These are phyloP conservation scores for Xeromyces bisporus DNA, from an alignment of 495 filamentous ascomycete genomes.

Conservation along the genomic window DNA sequence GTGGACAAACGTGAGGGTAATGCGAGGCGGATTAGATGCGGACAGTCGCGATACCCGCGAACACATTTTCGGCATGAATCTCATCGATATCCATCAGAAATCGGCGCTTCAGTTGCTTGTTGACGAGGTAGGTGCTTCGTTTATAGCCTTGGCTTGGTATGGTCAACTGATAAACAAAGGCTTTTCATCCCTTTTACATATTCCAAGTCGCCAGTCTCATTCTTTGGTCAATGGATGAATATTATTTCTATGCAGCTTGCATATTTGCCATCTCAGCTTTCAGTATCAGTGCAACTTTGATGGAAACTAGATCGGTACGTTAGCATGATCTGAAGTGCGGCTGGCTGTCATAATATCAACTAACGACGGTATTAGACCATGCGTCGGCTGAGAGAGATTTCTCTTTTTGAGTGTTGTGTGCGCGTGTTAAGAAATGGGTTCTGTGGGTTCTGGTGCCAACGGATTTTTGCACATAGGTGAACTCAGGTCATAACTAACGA, in stretches of 20 bases:
- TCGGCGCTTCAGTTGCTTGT: constrained; percentile 63
- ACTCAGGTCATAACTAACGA: no score
- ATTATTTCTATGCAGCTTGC: constrained; percentile 93
- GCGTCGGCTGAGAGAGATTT: constrained; percentile 79
- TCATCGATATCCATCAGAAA: constrained; percentile 85
- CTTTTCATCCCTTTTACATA: constrained; percentile 94
- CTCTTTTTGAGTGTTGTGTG: constrained; percentile 85
- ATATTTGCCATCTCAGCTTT: constrained; percentile 90
- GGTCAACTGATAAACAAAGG: constrained; percentile 29
- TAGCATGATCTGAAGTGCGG: not conserved
- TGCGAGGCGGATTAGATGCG: constrained; percentile 72
- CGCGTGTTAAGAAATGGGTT: constrained; percentile 88
- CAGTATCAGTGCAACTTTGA: constrained; percentile 74
- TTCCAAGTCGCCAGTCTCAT: constrained; percentile 92
- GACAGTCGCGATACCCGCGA: constrained; percentile 76
- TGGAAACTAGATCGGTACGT: constrained; percentile 71
- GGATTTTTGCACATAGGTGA: no score
- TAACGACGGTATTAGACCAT: constrained; percentile 47
- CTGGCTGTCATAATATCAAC: no score
- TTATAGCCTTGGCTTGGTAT: not conserved
- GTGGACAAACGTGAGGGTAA: constrained; percentile 61
- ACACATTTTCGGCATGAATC: constrained; percentile 72
- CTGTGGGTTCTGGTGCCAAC: no score
- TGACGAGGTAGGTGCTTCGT: constrained; percentile 56
- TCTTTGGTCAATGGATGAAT: constrained; percentile 88